phyloP scores from a whole-genome alignment of 163 green algal species.

The Prototheca cutis region DNA sequence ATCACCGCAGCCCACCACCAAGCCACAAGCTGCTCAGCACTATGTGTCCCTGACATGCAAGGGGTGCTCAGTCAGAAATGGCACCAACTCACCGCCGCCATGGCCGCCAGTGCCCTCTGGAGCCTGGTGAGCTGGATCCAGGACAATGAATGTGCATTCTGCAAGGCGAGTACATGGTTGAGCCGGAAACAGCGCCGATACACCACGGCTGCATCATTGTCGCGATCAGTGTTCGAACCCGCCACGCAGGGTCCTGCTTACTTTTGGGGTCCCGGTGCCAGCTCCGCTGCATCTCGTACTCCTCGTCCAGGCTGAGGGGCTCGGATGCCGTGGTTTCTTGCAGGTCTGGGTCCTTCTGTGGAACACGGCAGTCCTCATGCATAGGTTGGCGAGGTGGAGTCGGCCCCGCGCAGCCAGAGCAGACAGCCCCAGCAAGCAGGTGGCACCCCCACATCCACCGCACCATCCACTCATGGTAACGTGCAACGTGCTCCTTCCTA shows the following conservation, averaged over 20 bases:
- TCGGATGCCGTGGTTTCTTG: constrained; percentile 60
- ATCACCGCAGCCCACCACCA: no score
- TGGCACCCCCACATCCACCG: no score
- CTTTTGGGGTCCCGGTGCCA: constrained; percentile 62
- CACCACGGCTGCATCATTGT: no score
- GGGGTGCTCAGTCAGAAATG: no score
- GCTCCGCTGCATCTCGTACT: constrained; percentile 66
- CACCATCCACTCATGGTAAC: constrained; percentile 35
- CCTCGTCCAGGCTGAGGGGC: constrained; percentile 59
- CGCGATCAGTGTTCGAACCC: no score
- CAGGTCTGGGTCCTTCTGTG: constrained; percentile 22
- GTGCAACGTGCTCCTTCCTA: constrained; percentile 19
- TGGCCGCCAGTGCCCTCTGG: constrained; percentile 25
- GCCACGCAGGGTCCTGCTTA: no score
- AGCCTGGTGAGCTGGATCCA: constrained; percentile 35
- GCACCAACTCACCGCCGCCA: constrained; percentile 26
- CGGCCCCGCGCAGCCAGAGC: no score
- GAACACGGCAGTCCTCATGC: no score
- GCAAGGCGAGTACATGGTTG: background rate
- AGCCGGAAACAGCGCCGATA: background rate
- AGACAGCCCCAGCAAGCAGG: no score
- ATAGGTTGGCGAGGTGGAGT: no score
- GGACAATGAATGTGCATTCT: constrained; percentile 75
- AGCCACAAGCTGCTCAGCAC: no score
- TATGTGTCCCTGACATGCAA: no score